Evolutionary conservation across 805 yeast genomes (phyloP).

Genomic region (Ascoidea rubescens): DNA sequence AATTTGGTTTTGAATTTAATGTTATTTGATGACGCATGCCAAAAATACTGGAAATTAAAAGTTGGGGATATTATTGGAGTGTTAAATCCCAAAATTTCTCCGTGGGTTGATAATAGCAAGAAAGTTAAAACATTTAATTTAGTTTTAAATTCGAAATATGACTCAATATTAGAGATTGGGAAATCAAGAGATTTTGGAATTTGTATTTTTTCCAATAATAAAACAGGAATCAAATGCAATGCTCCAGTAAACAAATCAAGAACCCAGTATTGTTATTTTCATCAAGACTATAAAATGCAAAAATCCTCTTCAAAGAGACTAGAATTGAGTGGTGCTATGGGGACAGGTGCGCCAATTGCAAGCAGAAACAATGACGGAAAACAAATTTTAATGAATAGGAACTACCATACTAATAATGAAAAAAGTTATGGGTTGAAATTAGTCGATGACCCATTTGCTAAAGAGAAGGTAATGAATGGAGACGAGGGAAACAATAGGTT

Average conservation of each 20-base stretch:
- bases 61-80: slow-evolving; percentile 66
- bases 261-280: slow-evolving; percentile 55
- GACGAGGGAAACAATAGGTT: slow-evolving; percentile 14
- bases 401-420: slow-evolving; percentile 6
- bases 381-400: slow-evolving; percentile 6
- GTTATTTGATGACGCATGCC: slow-evolving; percentile 54
- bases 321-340: slow-evolving; percentile 55
- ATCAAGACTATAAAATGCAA: slow-evolving; percentile 42
- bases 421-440: slow-evolving; percentile 7
- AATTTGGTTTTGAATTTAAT: slow-evolving; percentile 42
- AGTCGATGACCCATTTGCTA: slow-evolving; percentile 13
- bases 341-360: slow-evolving; percentile 42
- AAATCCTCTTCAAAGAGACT: slow-evolving; percentile 47
- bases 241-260: slow-evolving; percentile 42
- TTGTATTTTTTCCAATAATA: slow-evolving; percentile 38
- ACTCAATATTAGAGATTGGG: slow-evolving; percentile 62
- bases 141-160: slow-evolving; percentile 32
- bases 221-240: slow-evolving; percentile 39
- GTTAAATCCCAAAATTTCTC: slow-evolving; percentile 56
- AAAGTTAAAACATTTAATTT: slow-evolving; percentile 35
- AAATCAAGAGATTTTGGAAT: slow-evolving; percentile 49
- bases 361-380: slow-evolving; percentile 8
- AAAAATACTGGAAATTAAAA: slow-evolving; percentile 56
- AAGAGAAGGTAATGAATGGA: slow-evolving; percentile 15
- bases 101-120: slow-evolving; percentile 18